Conservation (phyloP, 2,329 filamentous ascomycete species). For the Plectosphaerella plurivora region DNA sequence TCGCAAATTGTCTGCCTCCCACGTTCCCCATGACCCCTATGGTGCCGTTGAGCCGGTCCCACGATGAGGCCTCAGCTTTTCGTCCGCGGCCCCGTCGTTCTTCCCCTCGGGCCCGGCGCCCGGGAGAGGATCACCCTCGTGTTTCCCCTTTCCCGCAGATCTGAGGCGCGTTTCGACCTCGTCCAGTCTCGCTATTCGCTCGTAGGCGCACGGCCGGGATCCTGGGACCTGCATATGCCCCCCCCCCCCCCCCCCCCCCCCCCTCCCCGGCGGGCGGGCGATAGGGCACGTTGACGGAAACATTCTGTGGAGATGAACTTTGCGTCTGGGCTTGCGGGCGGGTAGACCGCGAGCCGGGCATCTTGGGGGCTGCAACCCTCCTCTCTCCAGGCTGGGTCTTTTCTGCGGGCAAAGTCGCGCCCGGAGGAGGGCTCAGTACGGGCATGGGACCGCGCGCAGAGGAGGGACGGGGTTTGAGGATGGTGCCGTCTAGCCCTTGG, state of each 20-base stretch:
- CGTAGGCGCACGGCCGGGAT: background rate
- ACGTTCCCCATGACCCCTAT: too few relatives aligned
- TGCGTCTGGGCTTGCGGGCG: background rate
- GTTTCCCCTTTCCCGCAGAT: constrained; percentile 3
- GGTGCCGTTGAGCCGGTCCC: too few relatives aligned
- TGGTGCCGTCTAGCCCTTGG: background rate
- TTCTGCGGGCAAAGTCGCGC: background rate
- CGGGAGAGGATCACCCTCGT: constrained; percentile 1
- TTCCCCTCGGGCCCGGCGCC: background rate
- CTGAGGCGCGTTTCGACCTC: constrained; percentile 3
- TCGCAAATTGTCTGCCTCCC: too few relatives aligned
- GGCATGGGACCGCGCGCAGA: background rate
- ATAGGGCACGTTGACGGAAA: background rate
- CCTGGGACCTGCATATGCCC: background rate
- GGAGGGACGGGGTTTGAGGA: background rate
- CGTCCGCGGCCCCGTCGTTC: background rate
- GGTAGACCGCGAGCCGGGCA: background rate
- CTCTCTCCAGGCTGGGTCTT: background rate
- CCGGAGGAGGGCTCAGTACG: background rate
- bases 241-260: too few relatives aligned
- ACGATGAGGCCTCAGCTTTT: too few relatives aligned
- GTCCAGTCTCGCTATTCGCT: background rate
- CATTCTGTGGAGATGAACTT: background rate
- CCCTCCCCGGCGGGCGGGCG: too few relatives aligned
- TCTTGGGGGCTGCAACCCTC: background rate